phyloP scores from a whole-genome alignment of 176 grass and related monocot genomes.

The Olyra latifolia region DNA sequence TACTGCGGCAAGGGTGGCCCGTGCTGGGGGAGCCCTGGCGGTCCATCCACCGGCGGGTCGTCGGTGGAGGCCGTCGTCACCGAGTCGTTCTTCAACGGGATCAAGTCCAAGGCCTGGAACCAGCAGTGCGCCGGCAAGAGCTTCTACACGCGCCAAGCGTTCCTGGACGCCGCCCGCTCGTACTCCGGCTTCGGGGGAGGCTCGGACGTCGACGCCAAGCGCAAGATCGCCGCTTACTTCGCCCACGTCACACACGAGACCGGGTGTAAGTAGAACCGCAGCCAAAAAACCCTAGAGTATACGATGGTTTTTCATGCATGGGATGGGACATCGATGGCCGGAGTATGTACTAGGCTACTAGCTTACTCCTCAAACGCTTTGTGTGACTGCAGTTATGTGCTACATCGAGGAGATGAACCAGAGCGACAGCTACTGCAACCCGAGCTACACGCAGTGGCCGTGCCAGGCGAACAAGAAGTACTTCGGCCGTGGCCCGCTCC shows the following conservation, averaged over 20 bases:
- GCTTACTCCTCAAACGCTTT: neutral
- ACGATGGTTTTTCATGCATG: neutral
- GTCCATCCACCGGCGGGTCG: too few relatives aligned
- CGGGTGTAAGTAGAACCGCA: slow-evolving; percentile 39
- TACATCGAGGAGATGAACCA: slow-evolving; percentile 78
- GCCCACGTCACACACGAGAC: slow-evolving; percentile 72
- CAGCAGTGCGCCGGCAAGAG: slow-evolving; percentile 50
- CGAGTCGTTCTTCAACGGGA: slow-evolving; percentile 41
- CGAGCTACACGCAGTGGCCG: slow-evolving; percentile 37
- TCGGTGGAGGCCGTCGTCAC: slow-evolving; percentile 25
- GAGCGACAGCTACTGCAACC: slow-evolving; percentile 48
- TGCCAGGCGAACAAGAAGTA: slow-evolving; percentile 48
- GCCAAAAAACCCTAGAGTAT: neutral
- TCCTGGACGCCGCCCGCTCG: slow-evolving; percentile 23
- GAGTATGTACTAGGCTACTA: too few relatives aligned
- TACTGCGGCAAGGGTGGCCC: slow-evolving; percentile 49
- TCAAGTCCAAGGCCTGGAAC: slow-evolving; percentile 42
- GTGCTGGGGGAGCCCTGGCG: neutral
- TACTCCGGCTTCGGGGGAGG: slow-evolving; percentile 46
- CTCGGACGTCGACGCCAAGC: slow-evolving; percentile 43
- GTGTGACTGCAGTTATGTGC: slow-evolving; percentile 50
- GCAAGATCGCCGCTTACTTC: slow-evolving; percentile 83
- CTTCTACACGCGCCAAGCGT: slow-evolving; percentile 67
- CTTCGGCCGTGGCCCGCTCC: slow-evolving; percentile 70
- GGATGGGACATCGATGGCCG: neutral